These are phyloP conservation scores for Kluyveromyces marxianus DNA, from an alignment of 1,139 yeast species.

Conservation along the genomic window DNA sequence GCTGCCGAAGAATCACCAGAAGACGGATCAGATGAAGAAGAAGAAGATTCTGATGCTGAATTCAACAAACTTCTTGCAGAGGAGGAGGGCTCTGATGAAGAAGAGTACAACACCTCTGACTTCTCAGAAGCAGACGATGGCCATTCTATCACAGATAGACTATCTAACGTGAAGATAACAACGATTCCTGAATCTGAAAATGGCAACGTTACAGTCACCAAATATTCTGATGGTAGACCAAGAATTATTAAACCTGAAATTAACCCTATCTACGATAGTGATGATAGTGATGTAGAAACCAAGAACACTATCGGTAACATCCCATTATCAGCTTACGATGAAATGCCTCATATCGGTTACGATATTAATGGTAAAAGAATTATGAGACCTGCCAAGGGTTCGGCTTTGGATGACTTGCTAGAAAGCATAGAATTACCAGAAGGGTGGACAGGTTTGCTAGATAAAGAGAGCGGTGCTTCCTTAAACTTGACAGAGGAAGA, in stretches of 20 bases:
- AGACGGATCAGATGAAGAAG: constrained; percentile 32
- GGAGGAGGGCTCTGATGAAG: constrained; percentile 31
- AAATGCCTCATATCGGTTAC: constrained; percentile 95
- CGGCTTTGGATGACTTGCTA: constrained; percentile 82
- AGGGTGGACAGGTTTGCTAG: constrained; percentile 97
- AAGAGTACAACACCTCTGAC: constrained; percentile 28
- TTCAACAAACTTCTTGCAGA: constrained; percentile 50
- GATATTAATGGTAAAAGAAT: constrained; percentile 95
- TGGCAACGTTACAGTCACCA: constrained; percentile 36
- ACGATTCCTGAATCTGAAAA: constrained; percentile 39
- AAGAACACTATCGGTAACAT: constrained; percentile 87
- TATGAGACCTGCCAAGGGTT: constrained; percentile 97
- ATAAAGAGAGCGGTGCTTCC: constrained; percentile 82
- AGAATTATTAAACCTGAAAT: constrained; percentile 81
- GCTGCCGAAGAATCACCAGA: constrained; percentile 16
- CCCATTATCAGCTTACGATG: constrained; percentile 89
- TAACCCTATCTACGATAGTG: constrained; percentile 86
- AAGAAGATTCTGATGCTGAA: constrained; percentile 55
- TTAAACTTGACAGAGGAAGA: constrained; percentile 85
- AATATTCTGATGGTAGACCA: constrained; percentile 72
- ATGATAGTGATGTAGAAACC: constrained; percentile 83
- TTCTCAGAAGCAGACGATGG: constrained; percentile 36
- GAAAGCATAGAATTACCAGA: constrained; percentile 91
- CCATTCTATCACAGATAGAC: constrained; percentile 45
- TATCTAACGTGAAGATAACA: constrained; percentile 47